These are phyloP conservation scores for Colletotrichum chlorophyti DNA, from an alignment of 2,329 filamentous ascomycete species.

Conservation along the genomic window DNA sequence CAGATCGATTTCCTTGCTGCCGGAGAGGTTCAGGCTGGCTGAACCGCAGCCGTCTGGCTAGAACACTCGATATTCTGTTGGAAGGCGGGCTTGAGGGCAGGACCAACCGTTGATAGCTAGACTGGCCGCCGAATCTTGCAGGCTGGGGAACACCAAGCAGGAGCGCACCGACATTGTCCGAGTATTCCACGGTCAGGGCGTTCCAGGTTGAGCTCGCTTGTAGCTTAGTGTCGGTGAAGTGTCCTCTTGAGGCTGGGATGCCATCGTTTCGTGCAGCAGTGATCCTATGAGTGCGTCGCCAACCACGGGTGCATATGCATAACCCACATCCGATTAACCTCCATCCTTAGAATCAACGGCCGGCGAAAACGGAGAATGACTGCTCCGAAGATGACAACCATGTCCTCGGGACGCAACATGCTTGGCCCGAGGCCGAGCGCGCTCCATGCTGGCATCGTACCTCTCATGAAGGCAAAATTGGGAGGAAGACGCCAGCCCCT, in stretches of 20 bases:
- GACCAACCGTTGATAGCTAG: background rate
- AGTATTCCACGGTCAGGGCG: conserved; percentile 27
- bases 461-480: background rate
- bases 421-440: conserved; percentile 8
- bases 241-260: no score
- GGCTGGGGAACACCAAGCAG: conserved; percentile 29
- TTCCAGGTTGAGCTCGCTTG: conserved; percentile 21
- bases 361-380: conserved; percentile 4
- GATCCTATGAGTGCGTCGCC: background rate
- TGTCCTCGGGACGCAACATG: background rate
- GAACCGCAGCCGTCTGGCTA: no score
- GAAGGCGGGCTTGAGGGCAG: background rate
- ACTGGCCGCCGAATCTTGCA: conserved; percentile 16
- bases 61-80: background rate
- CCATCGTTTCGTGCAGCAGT: background rate
- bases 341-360: background rate
- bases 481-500: background rate
- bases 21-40: no score
- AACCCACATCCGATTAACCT: conserved; percentile 1
- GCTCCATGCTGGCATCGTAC: background rate
- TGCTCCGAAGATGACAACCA: background rate
- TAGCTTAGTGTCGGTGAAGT: background rate
- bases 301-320: conserved; percentile 1
- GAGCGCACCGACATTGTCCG: conserved; percentile 26
- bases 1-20: no score